Evolutionary conservation across 176 grass and related monocot species (phyloP), one percentile per base, ranked within the genome.

Genomic region (Juncus effusus): DNA sequence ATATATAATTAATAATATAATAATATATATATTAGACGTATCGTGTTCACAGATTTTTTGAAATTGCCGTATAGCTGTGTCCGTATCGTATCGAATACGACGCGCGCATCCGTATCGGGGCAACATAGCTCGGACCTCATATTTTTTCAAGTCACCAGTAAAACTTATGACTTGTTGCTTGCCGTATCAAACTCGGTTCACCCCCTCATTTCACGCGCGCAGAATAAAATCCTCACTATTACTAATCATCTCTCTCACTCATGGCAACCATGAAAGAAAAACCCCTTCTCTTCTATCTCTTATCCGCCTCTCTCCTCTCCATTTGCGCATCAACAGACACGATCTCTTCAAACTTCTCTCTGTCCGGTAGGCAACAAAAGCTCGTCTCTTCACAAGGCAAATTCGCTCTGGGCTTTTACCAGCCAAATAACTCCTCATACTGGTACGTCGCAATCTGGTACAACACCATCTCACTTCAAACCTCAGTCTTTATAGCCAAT

Each of bases 351-450:
- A 51, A 76, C 75, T 66, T 76, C 75, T 6, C 56, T 77, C 51
- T 90, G n/a, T 67, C 57, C 40, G 84, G 82, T 62, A 80, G 74
- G 9, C 44, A 47, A 65, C 56, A 85, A 62, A 90, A 78, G 19
- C 69, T 90, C 3, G 49, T 82, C 10, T 90, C 86, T 67, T 49
- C 62, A 49, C 70, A 54, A 16, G 82, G 86, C 65, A 82, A 82
- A 28, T 86, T 90, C 44, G 86, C 81, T 75, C 74, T 86, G 36
- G 86, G 86, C 6, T 61, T 90, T 78, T 90, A 82, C 79, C 68
- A 66, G 13, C 86, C 82, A 0, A 70, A 81, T 41, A 74, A 76
- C 2, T 82, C 86, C 37, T 35, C 54, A 11, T 79, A 76, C 38
- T 77, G 85, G 42, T 90, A 86, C 66, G 50, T 90, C 13, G 78